Percentiles rank a stretch among this genome's conserved stretches.
Evolutionary conservation across 1,284 basidiomycete species (phyloP).

Genomic region (Dichomitus squalens): DNA sequence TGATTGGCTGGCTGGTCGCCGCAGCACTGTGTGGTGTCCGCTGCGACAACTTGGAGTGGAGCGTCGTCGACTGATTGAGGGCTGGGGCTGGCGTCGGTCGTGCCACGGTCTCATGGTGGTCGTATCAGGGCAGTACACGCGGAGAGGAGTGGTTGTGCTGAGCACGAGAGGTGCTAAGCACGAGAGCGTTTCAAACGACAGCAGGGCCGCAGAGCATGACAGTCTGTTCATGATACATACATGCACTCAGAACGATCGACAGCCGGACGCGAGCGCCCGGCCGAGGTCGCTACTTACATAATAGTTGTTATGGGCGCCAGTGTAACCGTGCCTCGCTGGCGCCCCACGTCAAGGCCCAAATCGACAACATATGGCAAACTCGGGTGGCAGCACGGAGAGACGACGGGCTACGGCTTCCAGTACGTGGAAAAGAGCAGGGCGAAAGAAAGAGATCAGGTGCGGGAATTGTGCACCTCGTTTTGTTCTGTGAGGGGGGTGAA

Average conservation of each 20-base stretch:
- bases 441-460: neutral
- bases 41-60: no score
- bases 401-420: neutral
- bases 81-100: no score
- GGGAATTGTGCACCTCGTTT: constrained; percentile 13
- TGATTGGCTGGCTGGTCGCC: neutral
- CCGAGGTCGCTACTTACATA: constrained; percentile 4
- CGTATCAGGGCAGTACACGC: no score
- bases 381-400: neutral
- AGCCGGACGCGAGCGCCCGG: neutral
- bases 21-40: no score
- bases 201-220: constrained; percentile 1
- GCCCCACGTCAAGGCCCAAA: neutral
- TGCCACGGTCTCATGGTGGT: no score
- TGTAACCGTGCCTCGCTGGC: neutral
- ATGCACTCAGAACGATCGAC: neutral
- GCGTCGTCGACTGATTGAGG: no score
- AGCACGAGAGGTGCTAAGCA: neutral
- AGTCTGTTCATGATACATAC: neutral
- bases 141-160: neutral
- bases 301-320: constrained; percentile 12
- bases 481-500: constrained; percentile 13
- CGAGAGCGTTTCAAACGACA: neutral
- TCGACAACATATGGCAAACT: no score
- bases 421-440: neutral